A percentile compares a stretch with the other conserved stretches of the same genome.
phyloP scores from a whole-genome alignment of 805 yeast genomes.

The Kuraishia floccosa region DNA sequence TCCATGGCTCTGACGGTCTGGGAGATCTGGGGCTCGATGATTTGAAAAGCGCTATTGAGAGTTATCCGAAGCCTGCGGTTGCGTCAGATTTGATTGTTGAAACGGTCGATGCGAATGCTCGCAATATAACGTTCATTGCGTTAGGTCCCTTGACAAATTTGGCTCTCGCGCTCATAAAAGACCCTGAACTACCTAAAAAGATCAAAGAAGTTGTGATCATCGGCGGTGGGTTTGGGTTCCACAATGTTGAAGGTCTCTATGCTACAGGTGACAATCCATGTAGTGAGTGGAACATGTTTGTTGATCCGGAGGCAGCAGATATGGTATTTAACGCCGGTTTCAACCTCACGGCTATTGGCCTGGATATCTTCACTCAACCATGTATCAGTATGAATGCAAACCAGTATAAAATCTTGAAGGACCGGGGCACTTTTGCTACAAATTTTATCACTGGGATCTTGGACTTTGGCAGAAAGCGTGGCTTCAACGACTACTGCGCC shows the following conservation, averaged over 20 bases:
- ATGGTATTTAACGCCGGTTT: constrained; percentile 10
- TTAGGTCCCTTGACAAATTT: constrained; percentile 14
- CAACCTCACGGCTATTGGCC: constrained; percentile 14
- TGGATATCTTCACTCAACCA: constrained; percentile 17
- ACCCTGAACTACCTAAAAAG: constrained; percentile 10
- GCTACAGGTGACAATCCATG: constrained; percentile 18
- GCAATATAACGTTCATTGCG: constrained; percentile 10
- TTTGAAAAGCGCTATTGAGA: constrained; percentile 8
- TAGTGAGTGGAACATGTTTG: constrained; percentile 15
- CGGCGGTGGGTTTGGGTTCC: constrained; percentile 15
- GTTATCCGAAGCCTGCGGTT: constrained; percentile 4
- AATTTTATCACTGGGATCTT: constrained; percentile 13
- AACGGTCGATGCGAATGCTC: constrained; percentile 7
- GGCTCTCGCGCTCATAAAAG: constrained; percentile 13
- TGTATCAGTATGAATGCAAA: constrained; percentile 10
- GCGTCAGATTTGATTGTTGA: constrained; percentile 13
- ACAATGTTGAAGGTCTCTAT: constrained; percentile 11
- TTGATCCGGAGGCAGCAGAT: constrained; percentile 16
- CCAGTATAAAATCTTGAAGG: constrained; percentile 4
- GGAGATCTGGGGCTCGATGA: constrained; percentile 12
- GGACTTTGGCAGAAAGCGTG: constrained; percentile 9
- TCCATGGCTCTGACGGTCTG: constrained; percentile 14
- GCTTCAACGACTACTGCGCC: constrained; percentile 15
- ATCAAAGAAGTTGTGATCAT: constrained; percentile 12
- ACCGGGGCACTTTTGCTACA: constrained; percentile 7